These are phyloP conservation scores for Dacryopinax primogenitus DNA, from an alignment of 768 basidiomycete species.

Conservation along the genomic window DNA sequence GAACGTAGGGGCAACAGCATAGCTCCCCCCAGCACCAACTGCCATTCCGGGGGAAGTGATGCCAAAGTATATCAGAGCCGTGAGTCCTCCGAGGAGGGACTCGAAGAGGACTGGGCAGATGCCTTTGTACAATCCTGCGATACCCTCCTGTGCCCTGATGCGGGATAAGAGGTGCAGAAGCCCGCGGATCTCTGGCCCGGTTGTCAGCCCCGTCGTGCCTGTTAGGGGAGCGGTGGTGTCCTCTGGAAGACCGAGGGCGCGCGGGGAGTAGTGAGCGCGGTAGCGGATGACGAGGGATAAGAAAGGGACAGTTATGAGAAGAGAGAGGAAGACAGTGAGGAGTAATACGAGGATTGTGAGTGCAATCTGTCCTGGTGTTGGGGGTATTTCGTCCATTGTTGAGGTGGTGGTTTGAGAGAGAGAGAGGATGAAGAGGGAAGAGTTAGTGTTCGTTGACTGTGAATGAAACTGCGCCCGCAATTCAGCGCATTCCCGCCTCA, in stretches of 20 bases:
- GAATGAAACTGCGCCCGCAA: too few relatives aligned
- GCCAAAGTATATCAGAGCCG: constrained; percentile 47
- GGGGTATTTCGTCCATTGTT: too few relatives aligned
- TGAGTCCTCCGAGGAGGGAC: constrained; percentile 18
- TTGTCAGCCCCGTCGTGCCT: constrained; percentile 27
- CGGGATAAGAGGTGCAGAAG: constrained; percentile 46
- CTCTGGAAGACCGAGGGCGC: constrained; percentile 64
- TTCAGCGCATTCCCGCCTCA: too few relatives aligned
- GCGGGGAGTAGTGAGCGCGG: constrained; percentile 76
- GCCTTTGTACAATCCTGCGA: constrained; percentile 68
- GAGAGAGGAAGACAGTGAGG: neutral
- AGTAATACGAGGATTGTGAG: neutral
- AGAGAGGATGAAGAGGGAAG: too few relatives aligned
- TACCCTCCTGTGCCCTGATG: constrained; percentile 62
- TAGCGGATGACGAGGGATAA: constrained; percentile 12
- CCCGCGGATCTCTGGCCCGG: neutral
- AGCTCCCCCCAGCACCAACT: constrained; percentile 43
- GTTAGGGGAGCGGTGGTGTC: constrained; percentile 58
- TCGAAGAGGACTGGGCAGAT: constrained; percentile 32
- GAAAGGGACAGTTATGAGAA: constrained; percentile 11
- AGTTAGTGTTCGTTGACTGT: too few relatives aligned
- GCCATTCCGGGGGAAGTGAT: constrained; percentile 42
- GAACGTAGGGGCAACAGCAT: constrained; percentile 50
- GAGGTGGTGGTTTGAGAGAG: too few relatives aligned
- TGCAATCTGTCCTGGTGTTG: neutral